Conservation (phyloP, 768 basidiomycete species). For the Hericium erinaceus region DNA sequence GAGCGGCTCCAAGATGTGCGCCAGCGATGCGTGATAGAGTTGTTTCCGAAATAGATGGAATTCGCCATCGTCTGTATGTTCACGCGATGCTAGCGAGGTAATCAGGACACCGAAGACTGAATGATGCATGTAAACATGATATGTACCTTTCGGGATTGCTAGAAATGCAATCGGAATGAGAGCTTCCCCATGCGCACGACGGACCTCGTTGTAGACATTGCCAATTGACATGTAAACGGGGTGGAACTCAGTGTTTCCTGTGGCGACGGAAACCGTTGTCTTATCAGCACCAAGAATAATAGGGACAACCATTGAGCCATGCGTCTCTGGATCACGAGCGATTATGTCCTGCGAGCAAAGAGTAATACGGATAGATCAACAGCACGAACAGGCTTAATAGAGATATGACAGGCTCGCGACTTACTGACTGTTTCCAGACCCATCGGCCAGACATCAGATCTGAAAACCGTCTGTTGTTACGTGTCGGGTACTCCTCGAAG, state of each 20-base stretch:
- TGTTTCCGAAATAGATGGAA: too few species aligned
- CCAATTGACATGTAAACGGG: slow-evolving; percentile 15
- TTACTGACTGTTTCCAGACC: not conserved
- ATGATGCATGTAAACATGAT: too few species aligned
- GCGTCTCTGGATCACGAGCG: slow-evolving; percentile 1
- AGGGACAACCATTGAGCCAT: slow-evolving; percentile 13
- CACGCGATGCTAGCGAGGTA: too few species aligned
- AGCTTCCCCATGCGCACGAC: slow-evolving; percentile 8
- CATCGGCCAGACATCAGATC: not conserved
- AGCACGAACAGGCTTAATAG: too few species aligned
- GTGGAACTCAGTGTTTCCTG: slow-evolving; percentile 16
- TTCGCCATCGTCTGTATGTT: too few species aligned
- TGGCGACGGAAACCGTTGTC: slow-evolving; percentile 18
- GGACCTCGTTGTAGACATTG: slow-evolving; percentile 10
- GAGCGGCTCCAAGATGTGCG: too few species aligned
- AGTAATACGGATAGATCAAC: too few species aligned
- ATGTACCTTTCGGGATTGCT: slow-evolving; percentile 12
- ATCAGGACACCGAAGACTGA: too few species aligned
- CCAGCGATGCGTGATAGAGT: too few species aligned
- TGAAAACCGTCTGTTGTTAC: not conserved
- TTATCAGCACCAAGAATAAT: slow-evolving; percentile 18
- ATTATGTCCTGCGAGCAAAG: not conserved
- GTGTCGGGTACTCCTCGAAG: not conserved
- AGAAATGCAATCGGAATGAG: slow-evolving; percentile 12
- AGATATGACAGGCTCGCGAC: too few species aligned